Percentiles rank a stretch among this genome's conserved stretches.
phyloP scores from a whole-genome alignment of 805 yeast species.

The Spathaspora boniae region DNA sequence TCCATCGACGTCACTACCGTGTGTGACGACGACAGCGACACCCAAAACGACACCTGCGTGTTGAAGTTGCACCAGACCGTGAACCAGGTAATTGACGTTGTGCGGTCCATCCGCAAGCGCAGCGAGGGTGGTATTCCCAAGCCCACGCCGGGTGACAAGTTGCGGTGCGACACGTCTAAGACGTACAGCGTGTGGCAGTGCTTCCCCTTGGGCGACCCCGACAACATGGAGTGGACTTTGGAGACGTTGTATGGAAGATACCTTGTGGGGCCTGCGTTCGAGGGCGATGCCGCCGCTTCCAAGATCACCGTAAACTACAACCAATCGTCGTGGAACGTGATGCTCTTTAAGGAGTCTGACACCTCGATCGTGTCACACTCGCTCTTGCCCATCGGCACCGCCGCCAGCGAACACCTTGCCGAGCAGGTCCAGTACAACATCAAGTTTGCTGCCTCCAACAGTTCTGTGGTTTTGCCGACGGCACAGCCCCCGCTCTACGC shows the following conservation, averaged over 20 bases:
- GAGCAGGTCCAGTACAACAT: conserved; percentile 31
- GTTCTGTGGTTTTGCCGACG: conserved; percentile 38
- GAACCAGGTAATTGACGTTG: conserved; percentile 69
- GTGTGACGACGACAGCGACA: conserved; percentile 33
- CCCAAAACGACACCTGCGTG: conserved; percentile 32
- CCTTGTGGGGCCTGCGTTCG: conserved; percentile 61
- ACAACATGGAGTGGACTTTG: conserved; percentile 48
- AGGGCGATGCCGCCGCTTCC: conserved; percentile 51
- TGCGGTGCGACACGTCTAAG: conserved; percentile 70
- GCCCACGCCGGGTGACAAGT: conserved; percentile 66
- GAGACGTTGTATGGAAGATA: conserved; percentile 66
- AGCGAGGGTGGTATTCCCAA: conserved; percentile 68
- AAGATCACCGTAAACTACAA: conserved; percentile 19
- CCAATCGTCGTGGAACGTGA: conserved; percentile 10
- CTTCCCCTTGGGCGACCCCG: conserved; percentile 65
- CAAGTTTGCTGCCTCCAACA: conserved; percentile 41
- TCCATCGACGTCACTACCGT: conserved; percentile 71
- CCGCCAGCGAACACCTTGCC: conserved; percentile 8
- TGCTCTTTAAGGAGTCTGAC: conserved; percentile 5
- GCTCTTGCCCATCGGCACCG: conserved; percentile 11
- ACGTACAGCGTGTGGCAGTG: conserved; percentile 63
- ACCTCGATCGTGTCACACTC: conserved; percentile 9
- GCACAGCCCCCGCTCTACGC: conserved; percentile 61
- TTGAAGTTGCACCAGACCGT: conserved; percentile 62
- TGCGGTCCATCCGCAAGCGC: conserved; percentile 59